A percentile compares a stretch with the other conserved stretches of the same genome.
Conservation (phyloP, 805 yeast species). For the Isabelozyma rhagii region DNA sequence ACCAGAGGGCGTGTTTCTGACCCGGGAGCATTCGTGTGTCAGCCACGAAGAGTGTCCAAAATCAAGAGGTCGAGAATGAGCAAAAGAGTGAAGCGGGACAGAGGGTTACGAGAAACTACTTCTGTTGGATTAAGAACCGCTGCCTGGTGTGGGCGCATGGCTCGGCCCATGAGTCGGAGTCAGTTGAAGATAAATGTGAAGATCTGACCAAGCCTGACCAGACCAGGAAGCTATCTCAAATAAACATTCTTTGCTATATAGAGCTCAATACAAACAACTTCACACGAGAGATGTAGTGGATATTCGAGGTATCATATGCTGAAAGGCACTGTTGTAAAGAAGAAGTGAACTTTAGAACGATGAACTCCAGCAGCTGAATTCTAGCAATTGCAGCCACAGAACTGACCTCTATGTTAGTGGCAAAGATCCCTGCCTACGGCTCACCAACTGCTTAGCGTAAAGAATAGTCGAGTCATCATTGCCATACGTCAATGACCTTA, state of each 20-base stretch:
- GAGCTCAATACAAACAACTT: neutral
- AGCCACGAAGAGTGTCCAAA: slow-evolving; percentile 15
- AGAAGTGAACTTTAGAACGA: too few species aligned
- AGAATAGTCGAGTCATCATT: too few species aligned
- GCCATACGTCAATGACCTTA: too few species aligned
- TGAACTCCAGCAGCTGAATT: too few species aligned
- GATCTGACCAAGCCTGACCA: neutral
- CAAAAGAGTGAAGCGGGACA: slow-evolving; percentile 13
- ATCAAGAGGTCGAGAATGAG: slow-evolving; percentile 22
- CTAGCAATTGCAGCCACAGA: too few species aligned
- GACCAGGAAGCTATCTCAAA: too few species aligned
- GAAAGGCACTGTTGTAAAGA: too few species aligned
- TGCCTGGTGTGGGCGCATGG: slow-evolving; percentile 1
- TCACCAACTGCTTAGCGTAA: too few species aligned
- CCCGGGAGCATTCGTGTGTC: slow-evolving; percentile 17
- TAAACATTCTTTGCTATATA: neutral
- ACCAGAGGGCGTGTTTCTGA: slow-evolving; percentile 23
- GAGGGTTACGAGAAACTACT: slow-evolving; percentile 14
- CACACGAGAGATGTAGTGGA: too few species aligned
- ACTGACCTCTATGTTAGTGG: too few species aligned
- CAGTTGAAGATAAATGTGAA: neutral
- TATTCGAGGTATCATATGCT: too few species aligned
- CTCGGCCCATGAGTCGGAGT: slow-evolving; percentile 2
- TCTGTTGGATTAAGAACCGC: slow-evolving; percentile 11
- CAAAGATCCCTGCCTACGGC: too few species aligned